Base-by-base conservation (phyloP, 768 basidiomycete genomes). In the Mrakia frigida region DNA sequence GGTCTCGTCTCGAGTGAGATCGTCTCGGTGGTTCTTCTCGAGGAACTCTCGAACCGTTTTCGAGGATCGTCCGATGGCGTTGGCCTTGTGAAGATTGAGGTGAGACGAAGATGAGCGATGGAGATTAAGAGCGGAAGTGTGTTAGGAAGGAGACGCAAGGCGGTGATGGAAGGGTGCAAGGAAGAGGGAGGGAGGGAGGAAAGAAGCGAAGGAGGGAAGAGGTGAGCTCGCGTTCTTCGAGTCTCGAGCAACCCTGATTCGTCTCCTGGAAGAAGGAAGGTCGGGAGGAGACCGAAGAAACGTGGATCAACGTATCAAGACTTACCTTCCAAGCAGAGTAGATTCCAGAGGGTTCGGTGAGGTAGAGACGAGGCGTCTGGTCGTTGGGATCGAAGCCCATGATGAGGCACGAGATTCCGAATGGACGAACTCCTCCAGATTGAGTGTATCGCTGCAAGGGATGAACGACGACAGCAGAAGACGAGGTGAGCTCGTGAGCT, bases 41-140 rank as follows among this genome's bases (percentile, higher is more conserved):
- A 99, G 84, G 84, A 98, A 99, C 82, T 99, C 97, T 74, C 96
- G 91, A 35, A 99, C 96, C 13, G 97, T 98, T 85, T 98, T 99
- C 13, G 93, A 95, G 9, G 95, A 97, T 73, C 97, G 90, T 53
- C 97, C 97, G 81, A 99, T 96, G 18, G 97, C 94, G 83, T 96
- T 96, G 31, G 97, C 97, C 94, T 50, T 97, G 79, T 6, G 68
- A 52, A 41, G 31, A 14, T 69, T 25, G 33, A 33, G n/a, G 31
- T 37, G 68, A 37, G n/a, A 16, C 43, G 52, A n/a, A n/a, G n/a
- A n/a, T 14, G n/a, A 33, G 18, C 16, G 70, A 67, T 21, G 60
- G 18, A 74, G 37, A n/a, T 31, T 2, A 23, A 37, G 50, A 9
- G 35, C 28, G 25, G n/a, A n/a, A n/a, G n/a, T n/a, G n/a, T n/a